A percentile compares a stretch with the other conserved stretches of the same genome.
Conservation (phyloP, 1,284 basidiomycete species). For the Boletus coffeatus region DNA sequence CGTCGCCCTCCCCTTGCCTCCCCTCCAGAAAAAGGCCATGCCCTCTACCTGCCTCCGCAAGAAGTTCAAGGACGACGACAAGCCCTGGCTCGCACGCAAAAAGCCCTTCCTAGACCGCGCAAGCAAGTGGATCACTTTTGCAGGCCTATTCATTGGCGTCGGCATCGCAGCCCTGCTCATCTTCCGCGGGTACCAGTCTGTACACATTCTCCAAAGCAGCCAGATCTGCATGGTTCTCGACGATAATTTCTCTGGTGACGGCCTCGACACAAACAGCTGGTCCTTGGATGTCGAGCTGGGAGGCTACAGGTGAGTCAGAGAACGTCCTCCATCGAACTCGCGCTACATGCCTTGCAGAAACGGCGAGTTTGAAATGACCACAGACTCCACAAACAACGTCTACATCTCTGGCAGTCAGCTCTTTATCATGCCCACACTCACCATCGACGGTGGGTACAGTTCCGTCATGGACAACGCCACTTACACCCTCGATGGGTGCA, state of each 20-base stretch:
- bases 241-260: slow-evolving; percentile 56
- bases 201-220: slow-evolving; percentile 33
- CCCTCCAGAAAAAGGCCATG: slow-evolving; percentile 40
- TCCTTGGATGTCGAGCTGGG: slow-evolving; percentile 64
- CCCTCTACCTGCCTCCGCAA: slow-evolving; percentile 42
- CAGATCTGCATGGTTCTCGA: slow-evolving; percentile 64
- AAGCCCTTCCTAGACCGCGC: slow-evolving; percentile 30
- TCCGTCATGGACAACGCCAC: too few species aligned
- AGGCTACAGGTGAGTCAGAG: slow-evolving; percentile 57
- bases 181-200: slow-evolving; percentile 30
- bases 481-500: too few species aligned
- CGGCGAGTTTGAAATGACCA: slow-evolving; percentile 80
- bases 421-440: slow-evolving; percentile 80
- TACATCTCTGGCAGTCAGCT: slow-evolving; percentile 65
- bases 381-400: slow-evolving; percentile 56
- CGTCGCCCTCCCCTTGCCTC: slow-evolving; percentile 30
- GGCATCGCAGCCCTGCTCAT: slow-evolving; percentile 34
- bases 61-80: slow-evolving; percentile 46
- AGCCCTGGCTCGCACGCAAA: slow-evolving; percentile 42
- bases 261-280: slow-evolving; percentile 52
- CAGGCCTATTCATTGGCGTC: slow-evolving; percentile 39
- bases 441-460: slow-evolving; percentile 21
- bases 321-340: slow-evolving; percentile 1
- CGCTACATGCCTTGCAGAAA: slow-evolving; percentile 39
- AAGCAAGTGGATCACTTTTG: slow-evolving; percentile 42